Conservation (phyloP, 345 rosid genomes). For the Populus ilicifolia region DNA sequence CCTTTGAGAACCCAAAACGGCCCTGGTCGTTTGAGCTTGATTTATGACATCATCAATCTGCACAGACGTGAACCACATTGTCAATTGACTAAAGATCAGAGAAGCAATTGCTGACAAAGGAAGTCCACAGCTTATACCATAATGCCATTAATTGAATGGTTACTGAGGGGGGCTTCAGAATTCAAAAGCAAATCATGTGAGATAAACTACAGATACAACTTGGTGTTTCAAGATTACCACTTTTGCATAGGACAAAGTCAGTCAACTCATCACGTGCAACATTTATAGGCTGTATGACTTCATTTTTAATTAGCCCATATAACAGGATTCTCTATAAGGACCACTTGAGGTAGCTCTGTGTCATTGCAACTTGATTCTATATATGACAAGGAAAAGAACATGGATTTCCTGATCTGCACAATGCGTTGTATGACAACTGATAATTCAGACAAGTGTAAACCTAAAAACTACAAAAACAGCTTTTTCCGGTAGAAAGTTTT, state of each 20-base stretch:
- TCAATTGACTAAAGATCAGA: constrained; percentile 6
- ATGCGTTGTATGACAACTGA: too few relatives aligned
- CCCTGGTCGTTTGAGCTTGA: constrained; percentile 93
- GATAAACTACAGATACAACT: too few relatives aligned
- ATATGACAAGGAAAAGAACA: neutral
- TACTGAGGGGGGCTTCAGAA: neutral
- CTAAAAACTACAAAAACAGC: neutral
- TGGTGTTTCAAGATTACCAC: too few relatives aligned
- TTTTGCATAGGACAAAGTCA: neutral
- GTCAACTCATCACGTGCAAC: neutral
- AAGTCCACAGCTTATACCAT: too few relatives aligned
- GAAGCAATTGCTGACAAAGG: neutral
- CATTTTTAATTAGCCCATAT: neutral
- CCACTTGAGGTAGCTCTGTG: neutral
- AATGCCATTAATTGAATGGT: neutral
- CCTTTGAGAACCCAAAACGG: constrained; percentile 85
- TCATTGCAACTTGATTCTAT: neutral
- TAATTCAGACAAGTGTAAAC: neutral
- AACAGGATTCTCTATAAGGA: neutral
- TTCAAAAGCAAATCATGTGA: too few relatives aligned
- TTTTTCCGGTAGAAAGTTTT: neutral
- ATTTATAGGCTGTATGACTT: neutral
- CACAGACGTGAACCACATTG: constrained; percentile 13
- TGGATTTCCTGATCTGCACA: neutral
- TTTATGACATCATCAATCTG: constrained; percentile 94